Evolutionary conservation across 768 basidiomycete species (phyloP).

Genomic region (Rhodotorula paludigena): DNA sequence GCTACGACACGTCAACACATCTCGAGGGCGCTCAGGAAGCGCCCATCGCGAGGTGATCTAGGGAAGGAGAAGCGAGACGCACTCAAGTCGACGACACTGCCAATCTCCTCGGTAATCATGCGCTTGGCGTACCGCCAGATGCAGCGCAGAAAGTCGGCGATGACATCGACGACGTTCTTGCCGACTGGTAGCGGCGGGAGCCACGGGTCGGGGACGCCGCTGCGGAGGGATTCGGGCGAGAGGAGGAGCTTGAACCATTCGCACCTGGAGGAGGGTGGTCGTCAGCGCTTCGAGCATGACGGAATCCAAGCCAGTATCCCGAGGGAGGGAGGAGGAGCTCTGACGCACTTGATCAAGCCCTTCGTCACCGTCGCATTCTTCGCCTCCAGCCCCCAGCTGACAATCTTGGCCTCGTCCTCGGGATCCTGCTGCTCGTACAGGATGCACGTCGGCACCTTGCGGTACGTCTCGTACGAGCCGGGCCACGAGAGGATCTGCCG

Average conservation of each 20-base stretch:
- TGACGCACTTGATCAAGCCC: constrained; percentile 59
- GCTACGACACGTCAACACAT: not conserved
- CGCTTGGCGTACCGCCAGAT: constrained; percentile 83
- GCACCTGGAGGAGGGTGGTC: too few relatives aligned
- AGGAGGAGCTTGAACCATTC: constrained; percentile 74
- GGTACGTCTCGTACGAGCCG: constrained; percentile 75
- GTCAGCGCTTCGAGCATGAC: not conserved
- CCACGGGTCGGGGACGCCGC: constrained; percentile 66
- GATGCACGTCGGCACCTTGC: constrained; percentile 80
- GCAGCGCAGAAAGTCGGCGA: constrained; percentile 74
- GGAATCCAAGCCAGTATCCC: not conserved
- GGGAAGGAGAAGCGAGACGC: not conserved
- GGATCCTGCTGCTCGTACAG: constrained; percentile 52
- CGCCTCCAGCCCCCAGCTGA: constrained; percentile 83
- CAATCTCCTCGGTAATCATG: constrained; percentile 80
- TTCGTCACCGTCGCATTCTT: constrained; percentile 69
- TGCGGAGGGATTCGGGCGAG: constrained; percentile 72
- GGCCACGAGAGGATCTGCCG: constrained; percentile 86
- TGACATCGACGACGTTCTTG: constrained; percentile 70
- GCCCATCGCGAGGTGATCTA: too few relatives aligned
- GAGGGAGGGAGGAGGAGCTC: too few relatives aligned
- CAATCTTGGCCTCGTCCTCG: constrained; percentile 63
- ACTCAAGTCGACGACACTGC: constrained; percentile 72
- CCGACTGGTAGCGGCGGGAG: constrained; percentile 73
- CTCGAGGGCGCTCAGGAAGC: not conserved